Evolutionary conservation across 176 grass and related monocot species (phyloP).

Genomic region (Juncus effusus): DNA sequence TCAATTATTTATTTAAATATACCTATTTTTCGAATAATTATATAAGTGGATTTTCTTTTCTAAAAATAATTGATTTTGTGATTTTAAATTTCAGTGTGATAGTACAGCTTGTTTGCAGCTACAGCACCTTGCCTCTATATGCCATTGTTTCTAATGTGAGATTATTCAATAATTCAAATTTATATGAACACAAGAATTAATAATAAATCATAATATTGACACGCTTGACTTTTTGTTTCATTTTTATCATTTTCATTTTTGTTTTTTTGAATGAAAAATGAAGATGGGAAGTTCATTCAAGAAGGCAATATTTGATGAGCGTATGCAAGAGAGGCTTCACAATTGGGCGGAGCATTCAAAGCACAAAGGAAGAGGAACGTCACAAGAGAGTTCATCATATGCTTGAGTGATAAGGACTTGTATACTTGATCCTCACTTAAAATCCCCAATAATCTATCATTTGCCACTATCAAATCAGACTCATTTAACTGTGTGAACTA

Average conservation of each 20-base stretch:
- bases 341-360: neutral
- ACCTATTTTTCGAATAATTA: neutral
- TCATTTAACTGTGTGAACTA: too few species aligned
- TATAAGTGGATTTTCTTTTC: too few species aligned
- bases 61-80: neutral
- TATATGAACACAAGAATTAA: neutral
- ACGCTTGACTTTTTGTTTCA: too few species aligned
- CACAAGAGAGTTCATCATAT: neutral
- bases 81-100: constrained; percentile 36
- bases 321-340: neutral
- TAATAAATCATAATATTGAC: neutral
- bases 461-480: too few species aligned
- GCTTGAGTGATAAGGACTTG: too few species aligned
- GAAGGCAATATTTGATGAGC: constrained; percentile 10
- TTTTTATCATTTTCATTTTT: neutral
- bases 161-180: neutral
- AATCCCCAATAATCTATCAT: too few species aligned
- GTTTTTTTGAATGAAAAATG: neutral
- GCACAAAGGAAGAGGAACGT: neutral
- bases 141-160: constrained; percentile 67
- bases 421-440: too few species aligned
- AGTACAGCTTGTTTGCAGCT: constrained; percentile 50
- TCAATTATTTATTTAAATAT: neutral
- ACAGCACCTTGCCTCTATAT: constrained; percentile 68
- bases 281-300: constrained; percentile 9